Base-by-base conservation (phyloP, 2,329 filamentous ascomycete genomes). In the Penicillium capsulatum region DNA sequence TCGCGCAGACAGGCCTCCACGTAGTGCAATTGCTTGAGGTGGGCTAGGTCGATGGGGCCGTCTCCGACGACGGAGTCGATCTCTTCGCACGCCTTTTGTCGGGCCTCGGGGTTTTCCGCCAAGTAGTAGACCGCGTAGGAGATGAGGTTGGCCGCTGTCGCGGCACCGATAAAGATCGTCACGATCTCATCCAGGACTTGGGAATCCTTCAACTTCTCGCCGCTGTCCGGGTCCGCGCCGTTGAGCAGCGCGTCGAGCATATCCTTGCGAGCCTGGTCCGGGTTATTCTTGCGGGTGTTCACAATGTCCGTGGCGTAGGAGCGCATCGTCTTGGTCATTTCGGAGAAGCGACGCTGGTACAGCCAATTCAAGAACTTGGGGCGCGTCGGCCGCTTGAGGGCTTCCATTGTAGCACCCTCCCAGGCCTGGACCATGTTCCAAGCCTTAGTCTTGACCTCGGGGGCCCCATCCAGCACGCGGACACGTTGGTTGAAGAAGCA, bases 171-270 rank as follows among this genome's bases (percentile, higher is more conserved):
- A 28, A 83, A 74, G 68, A 86, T 83, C 2, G 76, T 75, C 37
- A 84, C 76, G 50, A 86, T 79, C 58, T 86, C 82, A 59, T 84
- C 79, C 32, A 83, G 72, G 34, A 84, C 73, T 42, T 77, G 76
- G 7, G 75, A 74, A 3, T 84, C 75, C 3, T 65, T 73, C 47
- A 86, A 67, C 2, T 63, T 64, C 42, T 72, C 67, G 17, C 77
- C 79, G 0, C 81, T 84, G 54, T 81, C 72, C 0, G 78, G 75
- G 48, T 86, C 83, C 27, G 69, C 72, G 10, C 67, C 73, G 38
- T 74, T 71, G 42, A 86, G 58, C 57, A 86, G 68, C 3, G 75
- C 73, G 35, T 79, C 70, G 7, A 86, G 70, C 17, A 84, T 50
- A 51, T 86, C 82, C n/a, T 76, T 71, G n/a, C 74, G 43, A 17